Evolutionary conservation across 2,329 filamentous ascomycete genomes (phyloP).

Genomic region (Fusarium luffae): DNA sequence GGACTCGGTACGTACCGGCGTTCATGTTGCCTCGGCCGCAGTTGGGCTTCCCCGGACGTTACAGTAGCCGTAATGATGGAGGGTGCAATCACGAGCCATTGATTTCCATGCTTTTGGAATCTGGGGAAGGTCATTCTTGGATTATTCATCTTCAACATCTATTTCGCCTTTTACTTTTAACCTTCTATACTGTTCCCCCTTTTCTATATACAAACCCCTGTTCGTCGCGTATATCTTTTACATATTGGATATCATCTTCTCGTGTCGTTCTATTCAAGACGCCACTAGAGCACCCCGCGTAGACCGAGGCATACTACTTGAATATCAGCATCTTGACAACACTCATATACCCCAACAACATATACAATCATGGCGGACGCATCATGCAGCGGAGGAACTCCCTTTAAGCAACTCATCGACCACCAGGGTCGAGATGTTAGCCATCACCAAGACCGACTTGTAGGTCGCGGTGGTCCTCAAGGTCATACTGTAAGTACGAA

Average conservation of each 20-base stretch:
- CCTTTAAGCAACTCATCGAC: conserved; percentile 57
- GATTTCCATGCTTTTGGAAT: conserved; percentile 17
- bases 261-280: background rate
- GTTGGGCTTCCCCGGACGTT: conserved; percentile 39
- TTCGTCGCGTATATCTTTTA: background rate
- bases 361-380: conserved; percentile 52
- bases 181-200: background rate
- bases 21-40: conserved; percentile 36
- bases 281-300: conserved; percentile 17
- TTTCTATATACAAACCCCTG: background rate
- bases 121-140: conserved; percentile 19
- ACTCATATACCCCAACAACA: background rate
- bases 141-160: conserved; percentile 33
- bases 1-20: conserved; percentile 30
- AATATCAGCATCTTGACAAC: conserved; percentile 3
- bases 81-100: conserved; percentile 41
- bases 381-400: conserved; percentile 56
- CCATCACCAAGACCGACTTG: conserved; percentile 55
- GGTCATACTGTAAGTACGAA: conserved; percentile 47
- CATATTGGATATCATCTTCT: background rate
- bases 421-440: conserved; percentile 56
- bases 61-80: conserved; percentile 26
- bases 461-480: conserved; percentile 46
- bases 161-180: background rate
- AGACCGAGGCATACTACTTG: conserved; percentile 33